phyloP scores from a whole-genome alignment of 2,329 filamentous ascomycete genomes.

The Dryadomyces quercus-mongolicae region DNA sequence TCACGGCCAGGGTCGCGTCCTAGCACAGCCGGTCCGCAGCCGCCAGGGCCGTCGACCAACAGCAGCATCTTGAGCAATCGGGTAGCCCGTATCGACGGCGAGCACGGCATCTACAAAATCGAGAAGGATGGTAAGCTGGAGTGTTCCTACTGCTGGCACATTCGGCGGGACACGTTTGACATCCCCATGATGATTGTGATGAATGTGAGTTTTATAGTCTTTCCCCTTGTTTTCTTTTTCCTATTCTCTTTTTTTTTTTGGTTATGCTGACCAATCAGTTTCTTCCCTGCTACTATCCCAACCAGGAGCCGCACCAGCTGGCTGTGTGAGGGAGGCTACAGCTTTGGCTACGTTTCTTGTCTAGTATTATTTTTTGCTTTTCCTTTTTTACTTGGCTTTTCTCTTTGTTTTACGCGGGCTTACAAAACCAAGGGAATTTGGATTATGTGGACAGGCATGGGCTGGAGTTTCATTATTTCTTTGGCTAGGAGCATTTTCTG shows the following conservation, averaged over 20 bases:
- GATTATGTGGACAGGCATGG: constrained; percentile 7
- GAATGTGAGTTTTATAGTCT: constrained; percentile 88
- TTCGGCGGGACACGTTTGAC: constrained; percentile 93
- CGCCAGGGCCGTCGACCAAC: constrained; percentile 9
- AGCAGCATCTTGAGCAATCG: constrained; percentile 44
- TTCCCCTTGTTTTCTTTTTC: too few species aligned
- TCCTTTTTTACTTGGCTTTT: not conserved
- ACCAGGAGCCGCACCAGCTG: constrained; percentile 42
- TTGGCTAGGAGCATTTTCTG: constrained; percentile 1
- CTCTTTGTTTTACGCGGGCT: not conserved
- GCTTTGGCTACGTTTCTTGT: not conserved
- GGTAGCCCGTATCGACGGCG: constrained; percentile 53
- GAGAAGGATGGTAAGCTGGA: constrained; percentile 85
- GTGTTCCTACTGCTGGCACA: constrained; percentile 93
- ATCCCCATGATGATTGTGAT: constrained; percentile 98
- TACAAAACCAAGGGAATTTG: not conserved
- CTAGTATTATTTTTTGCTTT: not conserved
- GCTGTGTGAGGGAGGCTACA: constrained; percentile 30
- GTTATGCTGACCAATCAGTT: constrained; percentile 28
- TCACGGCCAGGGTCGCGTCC: not conserved
- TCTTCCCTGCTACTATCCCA: constrained; percentile 46
- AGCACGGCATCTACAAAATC: constrained; percentile 69
- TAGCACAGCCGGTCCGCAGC: not conserved
- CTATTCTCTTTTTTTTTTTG: not conserved
- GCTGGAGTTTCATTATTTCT: constrained; percentile 8